Conservation (phyloP, 192 early-diverging fungal genomes). For the Jimgerdemannia lactiflua region DNA sequence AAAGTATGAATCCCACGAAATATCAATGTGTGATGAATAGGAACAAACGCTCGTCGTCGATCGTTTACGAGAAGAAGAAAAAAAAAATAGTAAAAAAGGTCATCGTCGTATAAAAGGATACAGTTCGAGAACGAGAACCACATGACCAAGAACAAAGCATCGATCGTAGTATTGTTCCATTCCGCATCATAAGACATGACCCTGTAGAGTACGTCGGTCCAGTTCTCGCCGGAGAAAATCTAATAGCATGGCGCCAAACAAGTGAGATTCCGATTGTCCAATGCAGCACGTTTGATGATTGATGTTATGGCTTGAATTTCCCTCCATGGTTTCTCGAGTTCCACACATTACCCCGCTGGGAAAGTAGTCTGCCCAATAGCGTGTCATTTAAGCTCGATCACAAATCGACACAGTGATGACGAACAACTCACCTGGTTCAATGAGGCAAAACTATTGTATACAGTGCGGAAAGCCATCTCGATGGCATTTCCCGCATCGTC, state of each 20-base stretch:
- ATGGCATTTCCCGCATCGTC: constrained; percentile 8
- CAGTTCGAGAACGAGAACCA: constrained; percentile 59
- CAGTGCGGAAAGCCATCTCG: constrained; percentile 42
- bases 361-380: too few relatives aligned
- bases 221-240: constrained; percentile 62
- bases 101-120: constrained; percentile 21
- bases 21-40: constrained; percentile 6
- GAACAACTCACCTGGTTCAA: constrained; percentile 46
- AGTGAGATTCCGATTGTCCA: background rate
- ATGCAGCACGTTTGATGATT: too few relatives aligned
- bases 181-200: constrained; percentile 35
- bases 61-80: background rate
- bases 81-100: background rate
- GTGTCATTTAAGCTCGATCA: too few relatives aligned
- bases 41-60: background rate
- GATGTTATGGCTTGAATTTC: too few relatives aligned
- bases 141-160: constrained; percentile 45
- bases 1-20: constrained; percentile 4
- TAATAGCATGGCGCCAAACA: constrained; percentile 2
- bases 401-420: background rate
- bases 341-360: too few relatives aligned
- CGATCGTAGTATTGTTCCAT: constrained; percentile 28
- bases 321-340: too few relatives aligned
- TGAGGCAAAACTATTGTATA: constrained; percentile 52
- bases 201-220: constrained; percentile 54